A percentile compares a stretch with the other conserved stretches of the same genome.
phyloP scores from a whole-genome alignment of 2,329 filamentous ascomycete species.

The Penicillium sp. region DNA sequence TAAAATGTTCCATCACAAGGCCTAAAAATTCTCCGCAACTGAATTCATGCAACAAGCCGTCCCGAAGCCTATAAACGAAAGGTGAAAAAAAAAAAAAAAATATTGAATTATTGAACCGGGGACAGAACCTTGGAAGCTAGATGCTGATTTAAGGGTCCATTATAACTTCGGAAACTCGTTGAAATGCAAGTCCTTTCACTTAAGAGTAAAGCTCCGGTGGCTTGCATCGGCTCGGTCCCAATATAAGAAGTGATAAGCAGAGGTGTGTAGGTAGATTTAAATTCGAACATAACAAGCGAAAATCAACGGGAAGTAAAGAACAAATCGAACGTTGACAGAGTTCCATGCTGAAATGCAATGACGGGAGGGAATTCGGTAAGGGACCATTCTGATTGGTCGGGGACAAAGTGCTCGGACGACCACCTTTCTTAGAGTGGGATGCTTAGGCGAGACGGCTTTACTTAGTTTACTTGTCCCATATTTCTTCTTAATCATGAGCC shows the following conservation, averaged over 20 bases:
- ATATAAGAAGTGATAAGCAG: no score
- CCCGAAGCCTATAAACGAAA: neutral
- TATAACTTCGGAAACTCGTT: neutral
- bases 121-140: neutral
- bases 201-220: neutral
- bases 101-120: neutral
- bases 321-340: neutral
- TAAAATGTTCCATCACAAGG: neutral
- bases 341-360: neutral
- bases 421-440: slow-evolving; percentile 32
- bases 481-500: slow-evolving; percentile 1
- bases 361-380: slow-evolving; percentile 26
- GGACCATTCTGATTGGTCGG: slow-evolving; percentile 27
- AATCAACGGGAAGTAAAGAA: slow-evolving; percentile 1
- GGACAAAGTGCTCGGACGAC: slow-evolving; percentile 18
- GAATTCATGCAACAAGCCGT: slow-evolving; percentile 5
- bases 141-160: neutral
- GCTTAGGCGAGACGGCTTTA: slow-evolving; percentile 28
- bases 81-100: neutral
- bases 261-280: neutral
- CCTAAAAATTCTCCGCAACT: neutral
- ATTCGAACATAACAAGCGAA: neutral
- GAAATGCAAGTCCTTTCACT: neutral
- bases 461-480: slow-evolving; percentile 5
- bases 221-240: neutral